phyloP scores from a whole-genome alignment of 345 rosid species.

The Rubroshorea leprosula region DNA sequence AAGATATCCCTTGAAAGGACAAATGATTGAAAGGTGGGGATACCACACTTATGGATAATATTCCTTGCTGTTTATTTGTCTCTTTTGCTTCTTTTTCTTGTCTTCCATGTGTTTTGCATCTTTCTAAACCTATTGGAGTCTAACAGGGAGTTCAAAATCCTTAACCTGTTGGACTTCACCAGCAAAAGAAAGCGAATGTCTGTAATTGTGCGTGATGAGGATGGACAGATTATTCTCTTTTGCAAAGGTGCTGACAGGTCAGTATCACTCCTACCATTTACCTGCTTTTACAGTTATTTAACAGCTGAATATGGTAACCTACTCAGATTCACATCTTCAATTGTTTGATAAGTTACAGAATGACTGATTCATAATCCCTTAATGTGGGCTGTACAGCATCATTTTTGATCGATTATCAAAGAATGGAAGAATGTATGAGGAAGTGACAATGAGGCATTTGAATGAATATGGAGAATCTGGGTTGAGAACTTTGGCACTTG shows the following conservation, averaged over 20 bases:
- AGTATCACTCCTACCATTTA: constrained; percentile 21
- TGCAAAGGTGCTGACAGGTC: constrained; percentile 99
- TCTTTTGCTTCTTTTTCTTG: constrained; percentile 1
- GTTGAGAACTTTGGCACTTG: constrained; percentile 78
- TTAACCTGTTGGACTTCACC: constrained; percentile 83
- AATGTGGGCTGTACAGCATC: constrained; percentile 47
- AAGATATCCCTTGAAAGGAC: constrained; percentile 42
- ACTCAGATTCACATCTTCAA: neutral
- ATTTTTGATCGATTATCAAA: constrained; percentile 85
- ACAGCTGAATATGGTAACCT: neutral
- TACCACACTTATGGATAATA: neutral
- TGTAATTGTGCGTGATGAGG: constrained; percentile 72
- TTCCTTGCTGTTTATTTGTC: constrained; percentile 14
- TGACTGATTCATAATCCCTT: constrained; percentile 10
- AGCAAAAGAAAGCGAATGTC: constrained; percentile 99
- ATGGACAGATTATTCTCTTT: constrained; percentile 71
- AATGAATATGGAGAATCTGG: constrained; percentile 97
- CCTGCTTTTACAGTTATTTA: neutral
- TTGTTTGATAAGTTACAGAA: neutral
- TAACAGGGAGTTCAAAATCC: constrained; percentile 86
- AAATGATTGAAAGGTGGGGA: constrained; percentile 62
- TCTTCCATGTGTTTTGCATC: neutral
- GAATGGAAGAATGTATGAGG: constrained; percentile 63
- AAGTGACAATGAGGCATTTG: constrained; percentile 61
- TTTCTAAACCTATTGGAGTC: constrained; percentile 11